phyloP scores from a whole-genome alignment of 768 basidiomycete species.

The Neoboletus brunneissimus region DNA sequence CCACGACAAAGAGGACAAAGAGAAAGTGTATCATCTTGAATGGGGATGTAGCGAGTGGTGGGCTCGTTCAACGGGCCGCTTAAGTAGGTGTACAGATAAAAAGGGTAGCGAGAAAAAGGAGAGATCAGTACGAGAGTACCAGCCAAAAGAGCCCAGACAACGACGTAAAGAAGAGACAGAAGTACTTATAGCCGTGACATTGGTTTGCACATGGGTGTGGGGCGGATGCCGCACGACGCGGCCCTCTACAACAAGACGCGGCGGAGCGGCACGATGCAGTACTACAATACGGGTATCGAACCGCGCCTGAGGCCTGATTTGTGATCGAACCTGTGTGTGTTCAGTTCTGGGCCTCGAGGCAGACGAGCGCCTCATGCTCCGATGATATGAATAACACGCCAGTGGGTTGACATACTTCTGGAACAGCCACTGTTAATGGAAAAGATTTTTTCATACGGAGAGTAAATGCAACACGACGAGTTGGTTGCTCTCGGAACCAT shows the following conservation, averaged over 20 bases:
- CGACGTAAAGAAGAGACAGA: neutral
- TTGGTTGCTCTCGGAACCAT: too few species aligned
- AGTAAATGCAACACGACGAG: too few species aligned
- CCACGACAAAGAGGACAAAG: conserved; percentile 6
- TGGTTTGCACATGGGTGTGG: conserved; percentile 13
- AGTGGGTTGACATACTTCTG: too few species aligned
- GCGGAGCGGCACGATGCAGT: neutral
- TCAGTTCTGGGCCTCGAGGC: conserved; percentile 18
- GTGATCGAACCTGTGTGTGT: conserved; percentile 2
- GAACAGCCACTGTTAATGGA: too few species aligned
- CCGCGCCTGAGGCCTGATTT: conserved; percentile 7
- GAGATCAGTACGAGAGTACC: neutral
- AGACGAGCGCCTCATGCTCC: neutral
- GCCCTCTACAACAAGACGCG: conserved; percentile 1
- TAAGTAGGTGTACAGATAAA: conserved; percentile 10
- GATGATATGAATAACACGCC: too few species aligned
- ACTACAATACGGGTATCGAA: neutral
- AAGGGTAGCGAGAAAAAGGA: neutral
- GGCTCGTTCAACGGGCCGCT: conserved; percentile 23
- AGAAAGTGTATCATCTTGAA: conserved; percentile 17
- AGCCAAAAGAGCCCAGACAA: neutral
- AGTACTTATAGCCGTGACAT: conserved; percentile 19
- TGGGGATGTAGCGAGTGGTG: neutral
- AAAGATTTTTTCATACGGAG: too few species aligned
- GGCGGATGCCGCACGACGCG: conserved; percentile 17